A percentile compares a stretch with the other conserved stretches of the same genome.
phyloP scores from a whole-genome alignment of 495 filamentous ascomycete genomes.

The Trichoderma parareesei region DNA sequence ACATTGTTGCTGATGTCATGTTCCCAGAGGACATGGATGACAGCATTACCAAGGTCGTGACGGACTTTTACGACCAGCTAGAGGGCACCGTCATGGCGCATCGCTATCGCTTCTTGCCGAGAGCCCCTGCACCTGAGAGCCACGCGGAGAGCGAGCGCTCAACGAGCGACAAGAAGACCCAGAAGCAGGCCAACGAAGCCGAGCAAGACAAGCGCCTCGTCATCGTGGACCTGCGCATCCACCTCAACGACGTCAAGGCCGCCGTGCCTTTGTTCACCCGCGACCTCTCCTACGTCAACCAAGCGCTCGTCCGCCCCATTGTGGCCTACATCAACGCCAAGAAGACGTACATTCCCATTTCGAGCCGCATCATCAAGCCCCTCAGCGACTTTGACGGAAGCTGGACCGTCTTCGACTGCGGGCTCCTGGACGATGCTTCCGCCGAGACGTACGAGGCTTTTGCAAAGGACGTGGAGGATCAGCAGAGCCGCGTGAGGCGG shows the following conservation, averaged over 20 bases:
- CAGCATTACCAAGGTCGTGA: constrained; percentile 82
- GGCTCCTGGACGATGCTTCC: constrained; percentile 90
- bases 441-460: constrained; percentile 92
- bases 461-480: constrained; percentile 76
- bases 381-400: constrained; percentile 85
- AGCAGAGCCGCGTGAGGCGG: constrained; percentile 72
- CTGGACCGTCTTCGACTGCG: constrained; percentile 92
- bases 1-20: constrained; percentile 93
- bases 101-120: constrained; percentile 39
- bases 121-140: constrained; percentile 19
- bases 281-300: constrained; percentile 90
- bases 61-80: constrained; percentile 87
- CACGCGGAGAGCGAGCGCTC: constrained; percentile 18
- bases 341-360: constrained; percentile 87
- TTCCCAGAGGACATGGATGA: constrained; percentile 80
- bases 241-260: constrained; percentile 87
- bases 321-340: constrained; percentile 98
- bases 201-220: constrained; percentile 60
- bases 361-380: constrained; percentile 86
- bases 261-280: constrained; percentile 82
- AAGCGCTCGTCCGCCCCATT: constrained; percentile 88
- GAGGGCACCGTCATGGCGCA: constrained; percentile 83
- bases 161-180: constrained; percentile 12
- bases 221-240: constrained; percentile 80
- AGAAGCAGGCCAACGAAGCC: neutral